Base-by-base conservation (phyloP, 2,329 filamentous ascomycete species). In the Paecilomyces sp. region DNA sequence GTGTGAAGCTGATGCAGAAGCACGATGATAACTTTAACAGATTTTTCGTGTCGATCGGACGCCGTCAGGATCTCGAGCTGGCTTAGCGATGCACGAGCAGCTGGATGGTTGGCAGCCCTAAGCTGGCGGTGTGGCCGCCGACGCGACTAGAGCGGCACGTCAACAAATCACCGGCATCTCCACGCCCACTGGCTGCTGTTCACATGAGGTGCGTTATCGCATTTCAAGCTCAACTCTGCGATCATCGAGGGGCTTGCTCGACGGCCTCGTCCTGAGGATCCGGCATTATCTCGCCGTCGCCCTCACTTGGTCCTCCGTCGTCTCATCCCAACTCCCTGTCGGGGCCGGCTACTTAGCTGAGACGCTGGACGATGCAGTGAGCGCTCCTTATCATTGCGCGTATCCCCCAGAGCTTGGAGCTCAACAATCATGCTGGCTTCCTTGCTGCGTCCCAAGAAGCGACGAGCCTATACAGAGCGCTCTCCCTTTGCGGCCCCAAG, bases 401-500 rank as follows among this genome's bases (percentile, higher is more conserved):
- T 47, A 47, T 18, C 36, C 36, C 6, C 55, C 33, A 34, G 59
- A 7, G 53, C 51, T 22, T 25, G 54, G 50, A 50, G 13, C 12
- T 30, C 34, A 41, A 36, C 53, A 56, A 65, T 54, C 60, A 73
- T 72, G 70, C 65, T 73, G 31, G 68, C 68, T 54, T 70, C 68
- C 55, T 68, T 73, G 22, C 60, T 74, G 59, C 66, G 68, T 51
- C 67, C 69, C 24, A 71, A 67, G 60, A 71, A 70, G 59, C 64
- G 65, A 41, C 66, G 65, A 55, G 60, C 60, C 18, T 64, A 66
- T 54, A 64, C 64, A 18, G 65, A 70, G 31, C 64, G 60, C 22
- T 71, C 69, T 25, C 70, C 67, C 6, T 71, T 71, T 60, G 67
- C 68, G 22, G 69, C 71, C 22, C 67, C 66, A 6, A 67, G 68